Evolutionary conservation across 129 eudicot genomes (phyloP), one percentile per base, ranked within the genome.

Genomic region (Gnaphalium uliginosum): DNA sequence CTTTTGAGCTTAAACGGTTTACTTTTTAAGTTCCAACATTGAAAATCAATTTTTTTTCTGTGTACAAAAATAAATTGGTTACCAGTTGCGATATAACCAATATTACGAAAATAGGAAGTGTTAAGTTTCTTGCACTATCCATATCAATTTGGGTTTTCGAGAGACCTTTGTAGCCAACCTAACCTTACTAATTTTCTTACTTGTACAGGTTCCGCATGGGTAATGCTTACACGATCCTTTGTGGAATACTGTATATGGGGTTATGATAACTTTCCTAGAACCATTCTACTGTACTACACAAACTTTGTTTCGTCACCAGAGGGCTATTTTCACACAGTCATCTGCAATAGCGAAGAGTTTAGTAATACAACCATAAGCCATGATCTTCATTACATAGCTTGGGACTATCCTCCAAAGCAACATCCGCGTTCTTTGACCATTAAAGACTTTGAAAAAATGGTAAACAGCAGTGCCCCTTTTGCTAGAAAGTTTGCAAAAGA

Each of bases 391-490:
- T 89, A 86, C 73, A 92, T 92, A 61, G 91, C 98, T 4, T 92
- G 98, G 98, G 98, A 92, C 83, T 79, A 22, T 50, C 98, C 94
- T 72, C 98, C 98, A 10, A 89, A 86, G 74, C 98, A 92, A 81
- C 98, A 92, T 74, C 98, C 98, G 1, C 81, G 41, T 43, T 57
- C 5, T 51, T 25, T 72, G 56, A 33, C 71, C 27, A 23, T 24
- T 59, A 59, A 59, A 13, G 57, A 51, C 21, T 51, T 51, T 51
- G 57, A 17, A 18, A 51, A 17, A 51, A 51, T 51, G 57, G 57
- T 51, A 3, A 59, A 59, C 24, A 59, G 66, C 29, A 59, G 66
- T 24, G 66, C 66, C 27, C 66, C 66, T 25, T 59, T 59, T 24
- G 66, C 66, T 21, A 59, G 66, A 24, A 59, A 59, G 17, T 59